Base-by-base conservation (phyloP, 2,329 filamentous ascomycete species). In the Madurella fahalii region DNA sequence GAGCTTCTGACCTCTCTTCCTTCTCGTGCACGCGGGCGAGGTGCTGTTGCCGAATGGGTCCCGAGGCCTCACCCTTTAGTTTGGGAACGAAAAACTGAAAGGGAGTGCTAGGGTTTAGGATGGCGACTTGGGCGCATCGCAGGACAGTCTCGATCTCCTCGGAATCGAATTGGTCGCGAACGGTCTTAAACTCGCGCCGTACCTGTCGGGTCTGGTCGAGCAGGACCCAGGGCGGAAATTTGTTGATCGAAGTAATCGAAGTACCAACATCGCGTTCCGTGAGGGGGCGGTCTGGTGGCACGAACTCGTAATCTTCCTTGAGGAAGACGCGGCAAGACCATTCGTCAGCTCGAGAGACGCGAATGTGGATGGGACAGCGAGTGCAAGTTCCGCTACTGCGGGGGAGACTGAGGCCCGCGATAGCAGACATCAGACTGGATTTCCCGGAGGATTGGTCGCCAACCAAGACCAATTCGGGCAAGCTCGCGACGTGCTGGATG, bases 401-500 rank as follows among this genome's bases (percentile, higher is more conserved):
- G 0, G 90, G 90, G 0, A 93, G 81, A 17, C 84, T 84, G 20
- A 94, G 85, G 4, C 85, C 87, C 0, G 80, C 77, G 45, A 88
- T 80, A 0, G 81, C 84, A 12, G 84, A 84, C 79, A 81, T 81
- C 5, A 81, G 65, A 30, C 74, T 90, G 0, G 85, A 90, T 66
- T 96, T 96, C 0, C 91, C 92, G 0, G 90, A 87, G 0, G 83
- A 89, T 64, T 96, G 91, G 47, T 95, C 90, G 0, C 91, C 91
- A 0, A 95, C 83, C 0, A 95, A 81, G 5, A 93, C 87, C 9
- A 95, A 83, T 61, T 90, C 89, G 0, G 91, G 90, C 0, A 95
- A 74, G 0, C 82, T 81, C 0, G 90, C 81, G 4, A 84, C 80
- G 16, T 87, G 82, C 47, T 87, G 84, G 0, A 95, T 84, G 0